Conservation (phyloP, 2,329 filamentous ascomycete species). For the Cladophialophora chaetospira region DNA sequence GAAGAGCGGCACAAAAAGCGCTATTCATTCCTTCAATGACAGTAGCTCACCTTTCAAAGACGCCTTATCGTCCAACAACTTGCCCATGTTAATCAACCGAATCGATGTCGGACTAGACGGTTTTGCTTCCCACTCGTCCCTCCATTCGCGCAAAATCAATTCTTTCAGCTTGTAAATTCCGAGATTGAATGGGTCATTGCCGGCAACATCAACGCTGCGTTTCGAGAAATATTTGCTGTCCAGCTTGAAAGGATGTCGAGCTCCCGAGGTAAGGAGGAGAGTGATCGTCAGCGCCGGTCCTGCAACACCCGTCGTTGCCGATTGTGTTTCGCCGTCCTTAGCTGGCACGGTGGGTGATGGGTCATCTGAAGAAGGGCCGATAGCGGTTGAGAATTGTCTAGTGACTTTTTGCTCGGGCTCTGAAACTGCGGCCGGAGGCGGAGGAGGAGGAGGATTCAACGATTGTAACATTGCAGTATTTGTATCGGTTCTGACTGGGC, state of each 20-base stretch:
- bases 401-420: slow-evolving; percentile 16
- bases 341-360: slow-evolving; percentile 24
- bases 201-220: slow-evolving; percentile 74
- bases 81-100: slow-evolving; percentile 87
- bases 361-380: slow-evolving; percentile 33
- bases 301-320: slow-evolving; percentile 37
- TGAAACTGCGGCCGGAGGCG: slow-evolving; percentile 11
- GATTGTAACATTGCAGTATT: slow-evolving; percentile 30
- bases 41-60: slow-evolving; percentile 68
- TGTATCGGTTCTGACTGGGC: slow-evolving; percentile 31
- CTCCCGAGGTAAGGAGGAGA: slow-evolving; percentile 77
- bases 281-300: slow-evolving; percentile 63
- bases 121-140: slow-evolving; percentile 83
- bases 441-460: slow-evolving; percentile 24
- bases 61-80: slow-evolving; percentile 85
- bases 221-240: slow-evolving; percentile 83
- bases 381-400: slow-evolving; percentile 30
- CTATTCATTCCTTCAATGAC: not conserved
- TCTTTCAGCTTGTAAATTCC: slow-evolving; percentile 94
- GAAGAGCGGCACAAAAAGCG: too few relatives aligned
- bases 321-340: slow-evolving; percentile 36
- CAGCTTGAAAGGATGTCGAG: slow-evolving; percentile 85
- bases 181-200: slow-evolving; percentile 81
- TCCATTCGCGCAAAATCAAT: slow-evolving; percentile 89
- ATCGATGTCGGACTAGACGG: slow-evolving; percentile 87